Percentiles rank a stretch among this genome's conserved stretches.
phyloP scores from a whole-genome alignment of 352 stramenopile genomes.

The Globisporangium sylvaticum region DNA sequence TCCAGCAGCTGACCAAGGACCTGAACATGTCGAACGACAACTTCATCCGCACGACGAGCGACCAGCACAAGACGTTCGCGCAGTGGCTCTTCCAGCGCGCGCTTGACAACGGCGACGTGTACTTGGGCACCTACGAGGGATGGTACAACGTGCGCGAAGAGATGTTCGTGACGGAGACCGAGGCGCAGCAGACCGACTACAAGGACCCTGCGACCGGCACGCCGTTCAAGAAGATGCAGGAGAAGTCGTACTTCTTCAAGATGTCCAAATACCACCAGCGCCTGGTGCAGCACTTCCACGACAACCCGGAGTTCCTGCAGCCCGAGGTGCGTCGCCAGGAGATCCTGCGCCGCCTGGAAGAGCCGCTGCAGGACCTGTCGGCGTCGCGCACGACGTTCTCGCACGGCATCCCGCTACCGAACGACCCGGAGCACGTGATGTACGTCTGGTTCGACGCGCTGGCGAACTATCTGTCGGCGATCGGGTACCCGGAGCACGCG shows the following conservation, averaged over 20 bases:
- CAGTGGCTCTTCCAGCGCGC: slow-evolving; percentile 94
- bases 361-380: slow-evolving; percentile 95
- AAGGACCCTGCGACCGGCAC: slow-evolving; percentile 92
- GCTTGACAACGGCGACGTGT: slow-evolving; percentile 93
- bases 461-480: slow-evolving; percentile 97
- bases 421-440: slow-evolving; percentile 95
- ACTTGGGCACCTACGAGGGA: slow-evolving; percentile 95
- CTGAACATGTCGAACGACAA: slow-evolving; percentile 86
- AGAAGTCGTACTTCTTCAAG: slow-evolving; percentile 99
- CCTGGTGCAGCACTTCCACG: slow-evolving; percentile 94
- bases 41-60: slow-evolving; percentile 96
- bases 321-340: slow-evolving; percentile 93
- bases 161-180: slow-evolving; percentile 97
- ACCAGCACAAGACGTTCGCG: slow-evolving; percentile 92
- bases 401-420: slow-evolving; percentile 92
- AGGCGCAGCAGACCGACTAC: slow-evolving; percentile 94
- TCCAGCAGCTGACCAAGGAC: slow-evolving; percentile 83
- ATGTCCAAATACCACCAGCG: slow-evolving; percentile 97
- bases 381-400: slow-evolving; percentile 96
- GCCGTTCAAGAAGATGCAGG: slow-evolving; percentile 96
- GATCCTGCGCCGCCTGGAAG: slow-evolving; percentile 91
- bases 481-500: slow-evolving; percentile 90
- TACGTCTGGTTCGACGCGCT: slow-evolving; percentile 99
- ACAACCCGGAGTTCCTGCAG: slow-evolving; percentile 95
- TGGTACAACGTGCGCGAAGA: slow-evolving; percentile 99